These are phyloP conservation scores for Aureobasidium lini DNA, from an alignment of 2,329 filamentous ascomycete genomes.

Conservation along the genomic window DNA sequence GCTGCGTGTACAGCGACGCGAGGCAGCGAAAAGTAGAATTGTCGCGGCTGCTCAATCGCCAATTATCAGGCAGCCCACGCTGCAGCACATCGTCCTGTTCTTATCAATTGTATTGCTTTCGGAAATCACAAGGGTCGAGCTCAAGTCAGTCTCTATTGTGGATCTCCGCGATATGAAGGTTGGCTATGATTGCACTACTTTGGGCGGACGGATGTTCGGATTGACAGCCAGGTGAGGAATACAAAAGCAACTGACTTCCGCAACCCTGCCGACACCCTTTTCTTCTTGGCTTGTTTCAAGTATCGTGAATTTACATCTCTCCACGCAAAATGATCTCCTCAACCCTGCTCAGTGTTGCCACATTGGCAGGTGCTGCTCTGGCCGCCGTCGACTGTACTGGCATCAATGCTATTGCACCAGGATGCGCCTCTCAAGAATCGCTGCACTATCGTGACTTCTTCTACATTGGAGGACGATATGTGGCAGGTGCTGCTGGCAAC, in stretches of 20 bases:
- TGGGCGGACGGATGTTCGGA: neutral
- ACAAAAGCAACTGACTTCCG: neutral
- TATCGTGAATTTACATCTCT: neutral
- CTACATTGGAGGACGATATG: conserved; percentile 13
- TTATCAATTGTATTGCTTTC: neutral
- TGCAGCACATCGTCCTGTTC: neutral
- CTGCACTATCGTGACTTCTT: conserved; percentile 11
- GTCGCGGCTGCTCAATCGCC: neutral
- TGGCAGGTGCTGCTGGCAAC: conserved; percentile 15
- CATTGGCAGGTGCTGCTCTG: neutral
- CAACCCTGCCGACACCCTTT: neutral
- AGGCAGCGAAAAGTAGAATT: neutral
- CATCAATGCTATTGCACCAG: neutral
- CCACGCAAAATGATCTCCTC: neutral
- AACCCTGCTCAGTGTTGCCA: conserved; percentile 1
- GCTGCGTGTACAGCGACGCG: neutral
- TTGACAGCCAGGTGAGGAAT: neutral
- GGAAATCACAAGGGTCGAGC: neutral
- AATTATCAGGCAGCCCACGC: neutral
- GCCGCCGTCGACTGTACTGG: conserved; percentile 3
- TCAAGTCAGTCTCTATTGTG: neutral
- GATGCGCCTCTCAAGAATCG: conserved; percentile 4
- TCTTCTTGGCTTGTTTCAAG: conserved; percentile 7
- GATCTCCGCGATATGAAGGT: neutral
- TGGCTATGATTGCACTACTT: neutral